Base-by-base conservation (phyloP, 371 early-diverging fungal genomes). In the Mucor plumbeus region DNA sequence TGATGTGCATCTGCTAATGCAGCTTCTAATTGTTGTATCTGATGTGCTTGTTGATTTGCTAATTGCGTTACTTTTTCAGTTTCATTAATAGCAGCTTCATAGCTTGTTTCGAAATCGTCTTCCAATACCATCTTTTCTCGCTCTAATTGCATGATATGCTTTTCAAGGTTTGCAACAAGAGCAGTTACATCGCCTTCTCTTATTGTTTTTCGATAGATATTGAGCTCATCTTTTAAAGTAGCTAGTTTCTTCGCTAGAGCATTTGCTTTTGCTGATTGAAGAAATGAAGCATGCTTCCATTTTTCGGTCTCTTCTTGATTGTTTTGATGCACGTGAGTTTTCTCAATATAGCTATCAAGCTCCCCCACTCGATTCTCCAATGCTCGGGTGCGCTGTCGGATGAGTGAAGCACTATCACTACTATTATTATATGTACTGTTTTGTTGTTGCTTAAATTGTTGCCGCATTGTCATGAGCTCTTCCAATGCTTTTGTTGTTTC, bases 1-100 rank as follows among this genome's bases (percentile, higher is more conserved):
- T 64, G 44, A 17, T 64, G 43, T 34, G 54, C 6, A 4, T 57
- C 34, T 13, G 40, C 35, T 21, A 56, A 21, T 13, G 44, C 55
- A 6, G 44, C 15, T 47, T 64, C 36, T 11, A 64, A 31, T 15
- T 53, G 55, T 41, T 63, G 33, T 15, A 55, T 41, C 8, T 63
- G 54, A 1, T 43, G 34, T 15, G 9, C 19, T 55, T 69, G 64
- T 0, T 41, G 13, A n/a, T 58, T 31, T 13, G 38, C 39, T 3
- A 15, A 38, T 9, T 40, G 33, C 7, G 56, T 19, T 17, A 65
- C 40, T 6, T 19, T n/a, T 21, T 70, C 41, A 0, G 48, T 48
- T 35, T 70, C 65, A 21, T 65, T 70, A 21, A 68, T 35, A 5
- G 55, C 64, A 36, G 26, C 38, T 33, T 53, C 64, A 39, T 69